These are phyloP conservation scores for Coffea humblotiana DNA, from an alignment of 305 asterid species.

Conservation along the genomic window DNA sequence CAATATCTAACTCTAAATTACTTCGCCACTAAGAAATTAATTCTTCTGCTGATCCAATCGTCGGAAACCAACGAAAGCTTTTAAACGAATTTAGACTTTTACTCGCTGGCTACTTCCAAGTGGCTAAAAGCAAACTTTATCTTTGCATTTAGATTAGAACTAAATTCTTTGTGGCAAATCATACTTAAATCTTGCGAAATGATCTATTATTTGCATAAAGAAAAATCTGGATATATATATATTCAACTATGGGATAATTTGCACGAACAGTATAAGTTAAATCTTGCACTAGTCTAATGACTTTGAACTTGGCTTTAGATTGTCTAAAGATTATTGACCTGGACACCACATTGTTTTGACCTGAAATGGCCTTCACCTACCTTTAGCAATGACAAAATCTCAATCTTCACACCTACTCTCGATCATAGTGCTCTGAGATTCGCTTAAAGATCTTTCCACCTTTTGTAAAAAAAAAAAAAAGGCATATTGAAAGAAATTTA, in stretches of 20 bases:
- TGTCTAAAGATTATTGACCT: neutral
- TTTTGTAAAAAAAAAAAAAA: no score
- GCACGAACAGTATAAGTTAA: neutral
- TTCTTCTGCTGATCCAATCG: no score
- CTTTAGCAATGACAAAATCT: neutral
- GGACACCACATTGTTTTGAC: neutral
- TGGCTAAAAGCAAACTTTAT: neutral
- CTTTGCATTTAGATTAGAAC: no score
- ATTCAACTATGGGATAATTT: no score
- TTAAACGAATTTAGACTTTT: no score
- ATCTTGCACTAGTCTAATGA: neutral
- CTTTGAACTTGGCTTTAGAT: neutral
- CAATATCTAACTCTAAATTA: no score
- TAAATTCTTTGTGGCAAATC: neutral
- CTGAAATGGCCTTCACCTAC: constrained; percentile 7
- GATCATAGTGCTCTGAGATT: neutral
- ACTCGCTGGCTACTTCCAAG: no score
- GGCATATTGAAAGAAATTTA: no score
- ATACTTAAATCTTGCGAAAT: neutral
- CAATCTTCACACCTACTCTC: neutral
- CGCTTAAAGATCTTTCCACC: neutral
- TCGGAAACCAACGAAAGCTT: no score
- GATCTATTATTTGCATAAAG: no score
- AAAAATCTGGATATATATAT: no score
- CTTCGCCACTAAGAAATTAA: no score